Percentiles rank a stretch among this genome's conserved stretches.
Conservation (phyloP, 1,284 basidiomycete genomes). For the Apiotrichum sp. region DNA sequence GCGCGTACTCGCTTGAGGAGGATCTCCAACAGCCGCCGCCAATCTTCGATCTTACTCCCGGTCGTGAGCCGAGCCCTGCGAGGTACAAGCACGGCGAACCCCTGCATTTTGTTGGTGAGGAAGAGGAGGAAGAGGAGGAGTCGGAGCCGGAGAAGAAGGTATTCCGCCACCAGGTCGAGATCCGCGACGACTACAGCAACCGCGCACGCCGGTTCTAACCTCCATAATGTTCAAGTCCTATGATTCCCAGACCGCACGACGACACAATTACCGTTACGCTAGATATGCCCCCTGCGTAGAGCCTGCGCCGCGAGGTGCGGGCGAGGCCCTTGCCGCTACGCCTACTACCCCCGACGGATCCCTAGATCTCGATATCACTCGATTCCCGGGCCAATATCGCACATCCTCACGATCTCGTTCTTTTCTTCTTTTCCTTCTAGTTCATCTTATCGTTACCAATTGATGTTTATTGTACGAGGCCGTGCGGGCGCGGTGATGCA, state of each 20-base stretch:
- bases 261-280: no score
- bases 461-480: slow-evolving; percentile 1
- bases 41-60: slow-evolving; percentile 51
- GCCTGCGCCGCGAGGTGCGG: no score
- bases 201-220: background rate
- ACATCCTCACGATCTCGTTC: background rate
- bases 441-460: no score
- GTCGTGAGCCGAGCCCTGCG: slow-evolving; percentile 56
- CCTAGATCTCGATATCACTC: no score
- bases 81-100: slow-evolving; percentile 81
- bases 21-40: slow-evolving; percentile 28
- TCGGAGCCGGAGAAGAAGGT: background rate
- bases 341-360: no score
- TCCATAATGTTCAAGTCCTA: no score
- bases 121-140: slow-evolving; percentile 1
- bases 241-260: no score
- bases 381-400: no score
- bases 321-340: no score
- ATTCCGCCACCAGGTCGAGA: background rate
- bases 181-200: background rate
- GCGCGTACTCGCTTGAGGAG: slow-evolving; percentile 7
- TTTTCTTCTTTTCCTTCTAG: background rate
- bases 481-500: slow-evolving; percentile 4
- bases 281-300: no score
- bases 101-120: slow-evolving; percentile 52